A percentile compares a stretch with the other conserved stretches of the same genome.
phyloP scores from a whole-genome alignment of 31 red algal species.

The Porphyra umbilicalis region DNA sequence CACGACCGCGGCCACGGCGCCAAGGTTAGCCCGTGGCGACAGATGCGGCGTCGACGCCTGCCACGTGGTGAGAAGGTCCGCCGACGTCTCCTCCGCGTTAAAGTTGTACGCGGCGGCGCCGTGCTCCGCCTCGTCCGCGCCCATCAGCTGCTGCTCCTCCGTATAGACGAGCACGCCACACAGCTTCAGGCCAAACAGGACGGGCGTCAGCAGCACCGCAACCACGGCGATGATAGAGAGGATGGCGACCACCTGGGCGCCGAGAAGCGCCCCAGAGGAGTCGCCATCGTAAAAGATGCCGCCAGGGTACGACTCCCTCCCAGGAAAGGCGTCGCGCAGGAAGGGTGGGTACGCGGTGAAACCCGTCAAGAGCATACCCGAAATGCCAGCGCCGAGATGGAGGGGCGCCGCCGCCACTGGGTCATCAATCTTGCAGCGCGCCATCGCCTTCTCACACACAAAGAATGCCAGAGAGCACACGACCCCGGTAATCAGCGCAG shows the following conservation, averaged over 20 bases:
- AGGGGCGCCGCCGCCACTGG: constrained; percentile 16
- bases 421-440: constrained; percentile 8
- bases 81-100: background rate
- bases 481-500: constrained; percentile 8
- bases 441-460: background rate
- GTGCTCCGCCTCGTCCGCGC: constrained; percentile 8
- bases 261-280: constrained; percentile 10
- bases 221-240: constrained; percentile 12
- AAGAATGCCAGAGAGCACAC: constrained; percentile 11
- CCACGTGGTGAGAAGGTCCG: background rate
- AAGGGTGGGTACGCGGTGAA: constrained; percentile 13
- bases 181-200: constrained; percentile 8
- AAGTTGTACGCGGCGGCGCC: constrained; percentile 20
- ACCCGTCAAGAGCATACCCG: constrained; percentile 10
- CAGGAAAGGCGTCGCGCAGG: background rate
- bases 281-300: constrained; percentile 14
- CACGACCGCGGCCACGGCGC: background rate
- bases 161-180: constrained; percentile 10
- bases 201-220: background rate
- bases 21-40: background rate
- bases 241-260: constrained; percentile 19
- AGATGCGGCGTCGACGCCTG: background rate
- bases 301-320: background rate
- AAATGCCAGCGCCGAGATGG: constrained; percentile 13
- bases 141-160: constrained; percentile 22